Evolutionary conservation across 1,284 basidiomycete species (phyloP), one percentile per base, ranked within the genome.

Genomic region (Amylostereum chailletii): DNA sequence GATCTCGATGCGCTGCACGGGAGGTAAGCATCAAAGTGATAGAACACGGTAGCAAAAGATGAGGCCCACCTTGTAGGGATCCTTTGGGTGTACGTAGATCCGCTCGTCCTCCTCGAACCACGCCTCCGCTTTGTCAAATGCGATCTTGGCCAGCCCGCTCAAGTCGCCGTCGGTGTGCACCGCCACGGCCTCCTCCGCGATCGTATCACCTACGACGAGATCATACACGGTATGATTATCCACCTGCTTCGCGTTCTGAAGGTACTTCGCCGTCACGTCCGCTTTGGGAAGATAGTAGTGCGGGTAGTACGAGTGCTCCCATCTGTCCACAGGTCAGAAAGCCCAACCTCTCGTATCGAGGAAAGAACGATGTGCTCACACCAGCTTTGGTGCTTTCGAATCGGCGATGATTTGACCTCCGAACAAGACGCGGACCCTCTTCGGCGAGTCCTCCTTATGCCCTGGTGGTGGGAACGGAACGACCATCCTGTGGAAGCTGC

Each of bases 31-130:
- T 46, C 6, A 3, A 34, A 3, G 10, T 5, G 36, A 37, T 37
- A 37, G 36, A 7, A n/a, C 19, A 19, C 19, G 19, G 19, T 19
- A n/a, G 36, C 8, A 37, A 37, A 7, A n/a, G 36, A 8, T 8
- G 34, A 34, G 2, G 29, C 57, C 45, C 6, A 81, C 81, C 71
- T 84, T 84, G 64, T 82, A 83, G 0, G 81, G 81, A 58, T 85
- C 80, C 56, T 79, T 83, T 4, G 80, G 77, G 54, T 85, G 81
- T 2, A 71, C 67, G 50, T 71, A 79, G 36, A 83, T 72, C 52
- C 76, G 61, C 50, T 84, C 79, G 41, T 83, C 81, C 55, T 84
- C 82, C 63, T 84, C 81, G 49, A 83, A 80, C 81, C 81, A 83
- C 2, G 74, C 72, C 53, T 82, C 79, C 60, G 75, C 71, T 10